Evolutionary conservation across 192 early-diverging fungal genomes (phyloP).

Genomic region (Backusella westeae): DNA sequence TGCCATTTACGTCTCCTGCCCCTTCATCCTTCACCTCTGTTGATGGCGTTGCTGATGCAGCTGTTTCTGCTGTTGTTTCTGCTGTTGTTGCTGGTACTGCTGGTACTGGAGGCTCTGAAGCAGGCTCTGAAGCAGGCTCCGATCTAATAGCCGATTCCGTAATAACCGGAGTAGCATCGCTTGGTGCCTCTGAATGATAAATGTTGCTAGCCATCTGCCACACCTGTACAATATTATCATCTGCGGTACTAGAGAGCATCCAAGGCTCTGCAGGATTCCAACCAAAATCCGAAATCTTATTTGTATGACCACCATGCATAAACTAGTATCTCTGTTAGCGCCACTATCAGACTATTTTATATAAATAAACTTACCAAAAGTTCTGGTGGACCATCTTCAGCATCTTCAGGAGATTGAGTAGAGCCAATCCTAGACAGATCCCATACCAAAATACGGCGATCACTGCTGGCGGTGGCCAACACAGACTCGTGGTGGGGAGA

Average conservation of each 20-base stretch:
- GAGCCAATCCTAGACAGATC: conserved; percentile 91
- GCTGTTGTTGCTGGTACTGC: neutral
- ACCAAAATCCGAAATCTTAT: conserved; percentile 92
- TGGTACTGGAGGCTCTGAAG: neutral
- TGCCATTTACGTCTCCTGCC: neutral
- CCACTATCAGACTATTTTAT: too few species aligned
- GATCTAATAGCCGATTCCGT: neutral
- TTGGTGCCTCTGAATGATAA: neutral
- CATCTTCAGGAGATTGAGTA: conserved; percentile 92
- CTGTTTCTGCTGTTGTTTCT: neutral
- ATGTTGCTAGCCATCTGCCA: conserved; percentile 84
- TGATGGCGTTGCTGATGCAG: neutral
- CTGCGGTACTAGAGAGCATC: conserved; percentile 91
- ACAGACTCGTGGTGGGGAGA: conserved; percentile 91
- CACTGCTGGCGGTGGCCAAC: conserved; percentile 85
- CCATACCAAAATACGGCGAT: conserved; percentile 94
- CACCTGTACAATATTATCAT: conserved; percentile 97
- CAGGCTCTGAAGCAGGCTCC: neutral
- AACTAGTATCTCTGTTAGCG: conserved; percentile 53
- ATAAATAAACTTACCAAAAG: conserved; percentile 61
- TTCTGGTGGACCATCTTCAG: conserved; percentile 97
- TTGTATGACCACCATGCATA: conserved; percentile 98
- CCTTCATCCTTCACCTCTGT: neutral
- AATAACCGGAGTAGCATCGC: neutral
- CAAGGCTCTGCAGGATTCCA: conserved; percentile 96